A percentile compares a stretch with the other conserved stretches of the same genome.
Evolutionary conservation across 2,329 filamentous ascomycete species (phyloP).

Genomic region (Lecanicillium sp.): DNA sequence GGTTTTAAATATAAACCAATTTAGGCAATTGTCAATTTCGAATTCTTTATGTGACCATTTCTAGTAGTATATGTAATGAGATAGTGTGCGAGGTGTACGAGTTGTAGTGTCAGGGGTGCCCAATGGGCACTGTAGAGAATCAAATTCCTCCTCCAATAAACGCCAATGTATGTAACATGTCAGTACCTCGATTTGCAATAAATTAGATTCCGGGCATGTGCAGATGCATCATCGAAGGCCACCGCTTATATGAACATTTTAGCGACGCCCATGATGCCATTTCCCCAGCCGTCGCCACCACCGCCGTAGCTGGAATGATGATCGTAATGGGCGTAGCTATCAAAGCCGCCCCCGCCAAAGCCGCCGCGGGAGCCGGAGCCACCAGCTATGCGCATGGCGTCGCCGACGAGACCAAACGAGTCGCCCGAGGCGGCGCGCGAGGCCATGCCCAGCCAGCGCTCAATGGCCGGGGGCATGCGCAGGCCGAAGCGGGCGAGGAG

Average conservation of each 20-base stretch:
- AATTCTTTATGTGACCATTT: too few relatives aligned
- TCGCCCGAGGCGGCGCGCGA: conserved; percentile 40
- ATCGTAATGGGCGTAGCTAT: conserved; percentile 13
- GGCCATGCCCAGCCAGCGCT: conserved; percentile 50
- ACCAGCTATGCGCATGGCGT: conserved; percentile 47
- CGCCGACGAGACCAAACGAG: conserved; percentile 41
- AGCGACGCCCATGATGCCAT: conserved; percentile 26
- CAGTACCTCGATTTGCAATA: too few relatives aligned
- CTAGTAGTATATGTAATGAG: too few relatives aligned
- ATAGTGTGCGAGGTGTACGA: too few relatives aligned
- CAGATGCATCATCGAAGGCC: too few relatives aligned
- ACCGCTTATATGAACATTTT: conserved; percentile 33
- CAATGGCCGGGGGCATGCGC: conserved; percentile 58
- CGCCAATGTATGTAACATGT: too few relatives aligned
- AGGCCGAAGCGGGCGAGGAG: conserved; percentile 75
- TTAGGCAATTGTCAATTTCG: too few relatives aligned
- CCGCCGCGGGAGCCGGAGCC: conserved; percentile 13
- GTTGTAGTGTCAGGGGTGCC: too few relatives aligned
- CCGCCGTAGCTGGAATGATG: conserved; percentile 24
- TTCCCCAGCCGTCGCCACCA: conserved; percentile 18
- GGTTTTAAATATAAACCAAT: too few relatives aligned
- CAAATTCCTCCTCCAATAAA: too few relatives aligned
- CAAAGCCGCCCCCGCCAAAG: conserved; percentile 22
- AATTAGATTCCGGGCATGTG: too few relatives aligned
- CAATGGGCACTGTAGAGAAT: too few relatives aligned